phyloP scores from a whole-genome alignment of 768 basidiomycete genomes.

The Naganishia friedmannii region DNA sequence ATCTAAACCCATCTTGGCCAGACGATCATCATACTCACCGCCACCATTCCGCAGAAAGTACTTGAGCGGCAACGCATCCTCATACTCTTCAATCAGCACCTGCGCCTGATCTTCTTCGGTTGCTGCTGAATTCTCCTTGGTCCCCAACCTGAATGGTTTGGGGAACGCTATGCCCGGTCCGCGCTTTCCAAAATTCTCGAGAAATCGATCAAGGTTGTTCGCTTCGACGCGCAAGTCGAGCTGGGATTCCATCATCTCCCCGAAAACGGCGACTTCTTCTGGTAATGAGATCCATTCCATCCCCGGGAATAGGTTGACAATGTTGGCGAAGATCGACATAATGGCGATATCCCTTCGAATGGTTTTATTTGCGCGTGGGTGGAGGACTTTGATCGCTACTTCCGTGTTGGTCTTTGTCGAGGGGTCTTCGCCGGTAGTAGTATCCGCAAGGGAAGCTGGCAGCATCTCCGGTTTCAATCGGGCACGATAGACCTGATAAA shows the following conservation, averaged over 20 bases:
- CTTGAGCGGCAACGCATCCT: slow-evolving; percentile 87
- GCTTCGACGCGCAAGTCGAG: slow-evolving; percentile 87
- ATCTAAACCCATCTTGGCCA: slow-evolving; percentile 89
- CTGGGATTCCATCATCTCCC: slow-evolving; percentile 92
- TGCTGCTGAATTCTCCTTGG: slow-evolving; percentile 64
- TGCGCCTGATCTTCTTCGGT: slow-evolving; percentile 31
- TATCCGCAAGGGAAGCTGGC: slow-evolving; percentile 71
- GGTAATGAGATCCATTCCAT: slow-evolving; percentile 96
- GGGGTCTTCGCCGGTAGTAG: slow-evolving; percentile 6
- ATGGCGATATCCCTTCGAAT: slow-evolving; percentile 88
- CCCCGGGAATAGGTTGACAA: slow-evolving; percentile 75
- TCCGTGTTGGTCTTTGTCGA: slow-evolving; percentile 55
- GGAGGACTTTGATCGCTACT: slow-evolving; percentile 93
- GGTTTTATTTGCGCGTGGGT: slow-evolving; percentile 75
- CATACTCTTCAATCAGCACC: slow-evolving; percentile 84
- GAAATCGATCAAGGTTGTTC: slow-evolving; percentile 78
- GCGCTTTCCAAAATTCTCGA: slow-evolving; percentile 71
- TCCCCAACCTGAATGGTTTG: slow-evolving; percentile 64
- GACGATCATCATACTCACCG: slow-evolving; percentile 80
- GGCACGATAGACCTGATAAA: slow-evolving; percentile 76
- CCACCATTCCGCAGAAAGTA: slow-evolving; percentile 82
- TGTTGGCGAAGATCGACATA: slow-evolving; percentile 85
- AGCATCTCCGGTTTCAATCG: slow-evolving; percentile 78
- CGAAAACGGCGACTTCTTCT: slow-evolving; percentile 92
- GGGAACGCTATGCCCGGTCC: slow-evolving; percentile 86